phyloP scores from a whole-genome alignment of 352 stramenopile species.

The Globisporangium polare region DNA sequence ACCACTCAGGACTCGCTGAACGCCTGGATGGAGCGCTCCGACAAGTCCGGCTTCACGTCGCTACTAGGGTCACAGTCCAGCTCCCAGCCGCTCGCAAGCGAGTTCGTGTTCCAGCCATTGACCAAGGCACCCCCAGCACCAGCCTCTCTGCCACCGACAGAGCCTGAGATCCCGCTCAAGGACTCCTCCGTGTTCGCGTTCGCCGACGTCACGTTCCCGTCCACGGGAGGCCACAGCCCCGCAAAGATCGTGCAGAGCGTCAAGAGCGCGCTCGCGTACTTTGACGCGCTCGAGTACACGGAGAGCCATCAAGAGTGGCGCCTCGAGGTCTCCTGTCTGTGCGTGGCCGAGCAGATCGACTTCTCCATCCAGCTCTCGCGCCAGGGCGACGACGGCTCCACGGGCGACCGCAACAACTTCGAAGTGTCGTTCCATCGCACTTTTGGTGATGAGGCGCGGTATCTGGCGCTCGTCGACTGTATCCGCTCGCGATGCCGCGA shows the following conservation, averaged over 20 bases:
- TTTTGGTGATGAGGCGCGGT: constrained; percentile 47
- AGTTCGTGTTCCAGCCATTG: neutral
- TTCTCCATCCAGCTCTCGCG: constrained; percentile 53
- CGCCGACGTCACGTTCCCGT: constrained; percentile 22
- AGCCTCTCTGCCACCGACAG: neutral
- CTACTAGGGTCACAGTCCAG: neutral
- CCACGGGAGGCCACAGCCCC: constrained; percentile 21
- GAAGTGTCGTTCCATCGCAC: constrained; percentile 52
- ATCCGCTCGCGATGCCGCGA: constrained; percentile 50
- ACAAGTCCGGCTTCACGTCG: constrained; percentile 8
- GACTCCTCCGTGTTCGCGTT: constrained; percentile 5
- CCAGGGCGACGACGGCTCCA: constrained; percentile 16
- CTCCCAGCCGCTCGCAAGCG: neutral
- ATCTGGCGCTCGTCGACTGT: constrained; percentile 45
- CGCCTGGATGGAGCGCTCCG: neutral
- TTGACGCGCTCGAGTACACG: constrained; percentile 32
- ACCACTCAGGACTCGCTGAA: constrained; percentile 3
- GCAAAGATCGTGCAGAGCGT: constrained; percentile 45
- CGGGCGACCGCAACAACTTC: constrained; percentile 21
- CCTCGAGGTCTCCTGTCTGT: constrained; percentile 48
- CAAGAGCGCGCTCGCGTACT: constrained; percentile 21
- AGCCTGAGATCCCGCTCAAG: constrained; percentile 5
- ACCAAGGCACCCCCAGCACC: neutral
- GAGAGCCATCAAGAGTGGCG: constrained; percentile 28
- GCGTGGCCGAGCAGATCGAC: constrained; percentile 62